Conservation (phyloP, 352 stramenopile genomes). For the Phytophthora pluvialis region DNA sequence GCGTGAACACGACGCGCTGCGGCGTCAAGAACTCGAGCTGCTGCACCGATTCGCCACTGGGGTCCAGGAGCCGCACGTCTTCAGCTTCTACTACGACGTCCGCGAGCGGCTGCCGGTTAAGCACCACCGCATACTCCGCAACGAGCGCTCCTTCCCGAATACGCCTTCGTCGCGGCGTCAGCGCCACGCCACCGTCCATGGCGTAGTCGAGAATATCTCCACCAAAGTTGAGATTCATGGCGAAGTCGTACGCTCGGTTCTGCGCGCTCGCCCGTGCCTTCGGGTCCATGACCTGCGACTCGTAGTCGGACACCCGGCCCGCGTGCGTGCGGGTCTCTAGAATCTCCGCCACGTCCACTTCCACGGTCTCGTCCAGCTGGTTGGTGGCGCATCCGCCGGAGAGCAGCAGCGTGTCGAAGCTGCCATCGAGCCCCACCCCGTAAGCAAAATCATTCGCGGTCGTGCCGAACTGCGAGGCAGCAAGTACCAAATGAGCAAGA, state of each 20-base stretch:
- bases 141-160: slow-evolving; percentile 55
- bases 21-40: slow-evolving; percentile 49
- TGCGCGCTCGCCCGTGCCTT: slow-evolving; percentile 29
- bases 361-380: slow-evolving; percentile 49
- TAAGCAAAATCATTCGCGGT: slow-evolving; percentile 69
- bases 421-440: slow-evolving; percentile 52
- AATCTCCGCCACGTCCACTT: slow-evolving; percentile 48
- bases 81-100: slow-evolving; percentile 52
- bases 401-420: slow-evolving; percentile 60
- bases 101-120: slow-evolving; percentile 68
- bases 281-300: slow-evolving; percentile 63
- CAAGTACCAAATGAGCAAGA: not conserved
- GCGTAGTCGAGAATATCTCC: slow-evolving; percentile 75
- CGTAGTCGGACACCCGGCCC: slow-evolving; percentile 31
- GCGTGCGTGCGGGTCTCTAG: slow-evolving; percentile 48
- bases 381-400: slow-evolving; percentile 53
- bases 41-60: slow-evolving; percentile 35
- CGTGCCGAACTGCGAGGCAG: slow-evolving; percentile 56
- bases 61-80: slow-evolving; percentile 47
- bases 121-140: slow-evolving; percentile 68
- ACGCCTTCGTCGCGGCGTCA: slow-evolving; percentile 51
- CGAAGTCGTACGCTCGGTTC: slow-evolving; percentile 57
- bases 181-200: slow-evolving; percentile 72
- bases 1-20: slow-evolving; percentile 51
- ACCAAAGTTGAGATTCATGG: slow-evolving; percentile 50